A percentile compares a stretch with the other conserved stretches of the same genome.
Evolutionary conservation across 768 basidiomycete genomes (phyloP).

Genomic region (Xanthoconium stramineum): DNA sequence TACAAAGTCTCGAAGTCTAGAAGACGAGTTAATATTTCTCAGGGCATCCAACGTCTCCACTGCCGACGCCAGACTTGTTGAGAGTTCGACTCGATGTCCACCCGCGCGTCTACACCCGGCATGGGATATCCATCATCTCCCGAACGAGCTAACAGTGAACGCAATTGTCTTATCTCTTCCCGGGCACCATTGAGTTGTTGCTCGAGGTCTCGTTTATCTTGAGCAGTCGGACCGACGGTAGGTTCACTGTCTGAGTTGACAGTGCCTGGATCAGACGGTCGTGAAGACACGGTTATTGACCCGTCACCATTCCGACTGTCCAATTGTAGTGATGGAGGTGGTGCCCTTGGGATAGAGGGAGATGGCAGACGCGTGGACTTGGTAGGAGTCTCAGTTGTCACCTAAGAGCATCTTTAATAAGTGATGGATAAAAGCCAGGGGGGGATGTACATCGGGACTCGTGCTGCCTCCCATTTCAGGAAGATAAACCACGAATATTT

Average conservation of each 20-base stretch:
- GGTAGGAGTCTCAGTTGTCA: neutral
- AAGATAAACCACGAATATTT: neutral
- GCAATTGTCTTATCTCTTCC: neutral
- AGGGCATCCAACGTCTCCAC: neutral
- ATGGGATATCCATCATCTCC: neutral
- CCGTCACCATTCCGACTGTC: neutral
- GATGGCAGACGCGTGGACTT: too few relatives aligned
- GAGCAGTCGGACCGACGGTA: neutral
- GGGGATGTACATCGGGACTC: neutral
- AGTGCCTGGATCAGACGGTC: neutral
- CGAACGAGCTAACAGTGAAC: neutral
- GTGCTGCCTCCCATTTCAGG: neutral
- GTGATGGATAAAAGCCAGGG: neutral
- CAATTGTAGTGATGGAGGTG: neutral
- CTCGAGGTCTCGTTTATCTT: neutral
- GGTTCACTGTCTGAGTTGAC: neutral
- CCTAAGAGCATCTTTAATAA: neutral
- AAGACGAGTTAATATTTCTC: too few relatives aligned
- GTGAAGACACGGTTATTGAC: neutral
- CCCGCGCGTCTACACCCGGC: neutral
- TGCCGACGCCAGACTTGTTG: neutral
- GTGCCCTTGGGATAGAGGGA: too few relatives aligned
- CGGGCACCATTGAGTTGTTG: neutral
- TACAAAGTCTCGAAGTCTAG: too few relatives aligned
- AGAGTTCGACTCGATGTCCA: neutral